These are phyloP conservation scores for Leucaena leucocephala DNA, from an alignment of 306 rosid genomes.

Conservation along the genomic window DNA sequence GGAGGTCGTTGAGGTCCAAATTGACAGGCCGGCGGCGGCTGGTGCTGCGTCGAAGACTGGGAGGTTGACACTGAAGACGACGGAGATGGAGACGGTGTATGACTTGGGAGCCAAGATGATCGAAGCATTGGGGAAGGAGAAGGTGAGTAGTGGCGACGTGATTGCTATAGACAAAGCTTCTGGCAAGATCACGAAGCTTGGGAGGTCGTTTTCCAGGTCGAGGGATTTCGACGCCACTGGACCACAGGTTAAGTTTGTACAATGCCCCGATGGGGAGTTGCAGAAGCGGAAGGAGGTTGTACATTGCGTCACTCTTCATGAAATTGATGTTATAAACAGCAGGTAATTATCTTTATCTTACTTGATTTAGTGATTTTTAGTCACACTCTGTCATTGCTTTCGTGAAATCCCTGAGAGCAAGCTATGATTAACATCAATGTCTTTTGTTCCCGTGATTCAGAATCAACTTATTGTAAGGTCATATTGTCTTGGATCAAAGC, in stretches of 20 bases:
- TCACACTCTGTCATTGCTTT: neutral
- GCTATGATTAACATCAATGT: neutral
- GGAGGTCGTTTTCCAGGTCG: conserved; percentile 88
- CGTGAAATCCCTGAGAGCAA: neutral
- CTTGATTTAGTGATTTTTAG: neutral
- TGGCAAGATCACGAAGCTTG: conserved; percentile 92
- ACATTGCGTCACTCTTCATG: conserved; percentile 96
- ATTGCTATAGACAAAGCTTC: conserved; percentile 81
- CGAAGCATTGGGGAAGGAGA: conserved; percentile 91
- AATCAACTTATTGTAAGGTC: neutral
- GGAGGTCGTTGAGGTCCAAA: conserved; percentile 92
- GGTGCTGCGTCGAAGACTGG: conserved; percentile 94
- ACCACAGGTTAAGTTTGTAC: conserved; percentile 83
- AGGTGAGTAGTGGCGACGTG: conserved; percentile 91
- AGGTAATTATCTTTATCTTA: conserved; percentile 46
- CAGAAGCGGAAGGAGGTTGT: conserved; percentile 99
- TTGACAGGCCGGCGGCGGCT: conserved; percentile 82
- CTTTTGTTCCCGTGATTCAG: neutral
- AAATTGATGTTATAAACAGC: conserved; percentile 98
- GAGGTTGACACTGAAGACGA: conserved; percentile 77
- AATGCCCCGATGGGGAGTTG: conserved; percentile 98
- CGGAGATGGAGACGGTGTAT: conserved; percentile 97
- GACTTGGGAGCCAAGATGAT: conserved; percentile 99
- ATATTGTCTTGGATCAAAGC: neutral
- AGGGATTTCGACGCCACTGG: conserved; percentile 98